Conservation (phyloP, 306 rosid genomes). For the Malus orientalis region DNA sequence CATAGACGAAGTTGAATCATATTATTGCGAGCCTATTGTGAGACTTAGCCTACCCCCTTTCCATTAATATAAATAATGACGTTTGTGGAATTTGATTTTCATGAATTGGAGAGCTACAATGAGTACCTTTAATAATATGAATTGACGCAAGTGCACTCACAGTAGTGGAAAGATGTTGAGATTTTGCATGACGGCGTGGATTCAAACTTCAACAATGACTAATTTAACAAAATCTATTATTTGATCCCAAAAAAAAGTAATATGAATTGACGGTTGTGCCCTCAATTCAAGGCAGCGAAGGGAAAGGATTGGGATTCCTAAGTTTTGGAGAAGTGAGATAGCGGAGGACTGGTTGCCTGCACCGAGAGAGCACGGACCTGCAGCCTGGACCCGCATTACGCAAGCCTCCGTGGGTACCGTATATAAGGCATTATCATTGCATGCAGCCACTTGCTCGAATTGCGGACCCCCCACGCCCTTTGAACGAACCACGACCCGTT, state of each 20-base stretch:
- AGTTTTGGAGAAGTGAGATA: neutral
- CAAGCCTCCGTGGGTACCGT: conserved; percentile 52
- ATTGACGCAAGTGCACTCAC: too few relatives aligned
- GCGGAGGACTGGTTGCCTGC: neutral
- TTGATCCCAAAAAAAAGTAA: too few relatives aligned
- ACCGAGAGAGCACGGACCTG: conserved; percentile 16
- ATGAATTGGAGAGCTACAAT: too few relatives aligned
- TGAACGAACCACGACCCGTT: conserved; percentile 22
- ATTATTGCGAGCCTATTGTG: fast-evolving
- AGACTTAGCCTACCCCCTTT: fast-evolving
- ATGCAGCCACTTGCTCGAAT: conserved; percentile 45
- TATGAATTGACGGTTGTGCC: neutral
- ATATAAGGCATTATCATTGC: conserved; percentile 9
- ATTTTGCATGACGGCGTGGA: fast-evolving
- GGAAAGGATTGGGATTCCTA: neutral
- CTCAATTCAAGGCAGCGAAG: neutral
- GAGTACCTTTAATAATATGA: too few relatives aligned
- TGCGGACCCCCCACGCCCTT: conserved; percentile 13
- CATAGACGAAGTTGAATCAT: too few relatives aligned
- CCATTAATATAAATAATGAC: too few relatives aligned
- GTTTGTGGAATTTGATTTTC: too few relatives aligned
- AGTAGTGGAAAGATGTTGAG: too few relatives aligned
- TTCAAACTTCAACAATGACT: fast-evolving
- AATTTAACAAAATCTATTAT: too few relatives aligned
- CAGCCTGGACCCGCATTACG: conserved; percentile 10